Base-by-base conservation (phyloP, 108 stramenopile species). In the Nitzschia inconspicua region DNA sequence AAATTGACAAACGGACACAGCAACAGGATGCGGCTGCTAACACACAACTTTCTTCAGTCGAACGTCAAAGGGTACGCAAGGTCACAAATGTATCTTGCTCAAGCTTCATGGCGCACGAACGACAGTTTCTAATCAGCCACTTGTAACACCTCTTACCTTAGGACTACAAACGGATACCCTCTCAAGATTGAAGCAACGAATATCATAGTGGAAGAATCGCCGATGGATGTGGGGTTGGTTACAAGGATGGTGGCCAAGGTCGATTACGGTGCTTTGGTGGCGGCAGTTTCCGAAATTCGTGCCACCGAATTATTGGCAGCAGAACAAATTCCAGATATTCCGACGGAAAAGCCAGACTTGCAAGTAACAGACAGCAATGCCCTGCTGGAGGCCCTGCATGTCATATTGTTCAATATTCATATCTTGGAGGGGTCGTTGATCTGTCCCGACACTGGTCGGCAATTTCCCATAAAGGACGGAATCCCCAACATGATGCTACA, bases 401-500 rank as follows among this genome's bases (percentile, higher is more conserved):
- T 73, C 39, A 71, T 85, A 8, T 63, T 94, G n/a, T 83, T 94
- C 47, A 84, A 96, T 61, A 69, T 96, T 10, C 95, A 96, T 58
- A 79, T 98, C n/a, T 44, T 87, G 32, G 91, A 95, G 23, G 97
- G 95, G 18, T 43, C 57, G 34, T 72, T 98, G 49, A 56, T 95
- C 7, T 98, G 97, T 73, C 95, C 95, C 0, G 86, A 89, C 73
- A 96, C 95, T 10, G 92, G 91, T 34, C 68, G 97, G 3, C 77
- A 77, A 51, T 98, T 96, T 63, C 80, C 93, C 11, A 85, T 98
- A 47, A 93, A 86, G 55, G 86, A 96, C 27, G 75, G 91, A 29
- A 96, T 98, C 47, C 97, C 97, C 3, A 98, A 98, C 62, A 96
- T 98, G 97, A 86, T 98, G 42, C 72, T 99, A 29, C 95, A 97